Evolutionary conservation across 2,329 filamentous ascomycete species (phyloP).

Genomic region (Alternaria arbusti): DNA sequence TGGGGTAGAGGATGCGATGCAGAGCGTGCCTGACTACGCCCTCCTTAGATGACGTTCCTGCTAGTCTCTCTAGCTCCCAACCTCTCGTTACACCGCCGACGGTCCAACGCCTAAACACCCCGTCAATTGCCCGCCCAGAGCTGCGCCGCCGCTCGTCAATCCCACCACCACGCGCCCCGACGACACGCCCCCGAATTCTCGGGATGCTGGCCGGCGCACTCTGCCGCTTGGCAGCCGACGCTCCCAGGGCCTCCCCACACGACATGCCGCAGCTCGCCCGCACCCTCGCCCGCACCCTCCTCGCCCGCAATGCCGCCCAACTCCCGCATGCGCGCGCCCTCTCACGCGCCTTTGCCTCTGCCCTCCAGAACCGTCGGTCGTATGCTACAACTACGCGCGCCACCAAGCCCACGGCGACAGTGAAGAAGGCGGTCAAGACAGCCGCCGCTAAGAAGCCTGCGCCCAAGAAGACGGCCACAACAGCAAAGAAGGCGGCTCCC

Average conservation of each 20-base stretch:
- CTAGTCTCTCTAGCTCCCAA: slow-evolving; percentile 12
- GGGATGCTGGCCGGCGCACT: slow-evolving; percentile 47
- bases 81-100: background rate
- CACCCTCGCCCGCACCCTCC: slow-evolving; percentile 32
- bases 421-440: slow-evolving; percentile 38
- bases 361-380: slow-evolving; percentile 30
- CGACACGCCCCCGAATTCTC: slow-evolving; percentile 4
- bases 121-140: slow-evolving; percentile 27
- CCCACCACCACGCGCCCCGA: slow-evolving; percentile 9
- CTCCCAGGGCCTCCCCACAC: slow-evolving; percentile 44
- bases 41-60: slow-evolving; percentile 12
- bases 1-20: slow-evolving; percentile 11
- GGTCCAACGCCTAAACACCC: slow-evolving; percentile 1
- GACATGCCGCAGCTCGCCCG: slow-evolving; percentile 44
- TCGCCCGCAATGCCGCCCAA: slow-evolving; percentile 30
- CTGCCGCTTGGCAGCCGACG: slow-evolving; percentile 44
- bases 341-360: slow-evolving; percentile 32
- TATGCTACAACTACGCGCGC: slow-evolving; percentile 44
- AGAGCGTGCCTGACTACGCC: slow-evolving; percentile 15
- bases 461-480: slow-evolving; percentile 33
- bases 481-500: slow-evolving; percentile 31
- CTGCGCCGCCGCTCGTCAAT: slow-evolving; percentile 18
- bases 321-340: slow-evolving; percentile 25
- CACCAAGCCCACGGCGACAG: slow-evolving; percentile 42
- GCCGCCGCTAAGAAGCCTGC: slow-evolving; percentile 30